Percentiles rank a stretch among this genome's conserved stretches.
phyloP scores from a whole-genome alignment of 2,329 filamentous ascomycete species.

The Trichoderma lentiforme region DNA sequence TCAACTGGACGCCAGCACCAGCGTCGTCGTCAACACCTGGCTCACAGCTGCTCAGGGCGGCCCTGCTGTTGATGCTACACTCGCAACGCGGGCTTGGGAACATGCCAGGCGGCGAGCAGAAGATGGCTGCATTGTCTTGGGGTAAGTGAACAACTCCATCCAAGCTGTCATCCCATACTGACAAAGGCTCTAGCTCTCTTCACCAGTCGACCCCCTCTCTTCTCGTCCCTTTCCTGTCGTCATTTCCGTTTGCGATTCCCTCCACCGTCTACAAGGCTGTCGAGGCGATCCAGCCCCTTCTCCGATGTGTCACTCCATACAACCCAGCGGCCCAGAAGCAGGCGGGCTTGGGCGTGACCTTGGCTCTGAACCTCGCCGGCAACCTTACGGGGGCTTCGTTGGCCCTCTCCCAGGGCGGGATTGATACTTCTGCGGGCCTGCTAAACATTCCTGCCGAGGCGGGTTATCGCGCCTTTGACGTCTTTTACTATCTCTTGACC shows the following conservation, averaged over 20 bases:
- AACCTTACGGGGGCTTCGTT: slow-evolving; percentile 72
- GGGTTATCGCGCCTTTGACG: slow-evolving; percentile 91
- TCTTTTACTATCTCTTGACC: slow-evolving; percentile 94
- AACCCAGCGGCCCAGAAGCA: slow-evolving; percentile 84
- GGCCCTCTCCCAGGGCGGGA: slow-evolving; percentile 79
- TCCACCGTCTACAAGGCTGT: slow-evolving; percentile 73
- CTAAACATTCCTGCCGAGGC: slow-evolving; percentile 73
- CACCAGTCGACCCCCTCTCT: slow-evolving; percentile 86
- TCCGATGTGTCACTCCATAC: slow-evolving; percentile 80
- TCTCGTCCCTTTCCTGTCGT: slow-evolving; percentile 73
- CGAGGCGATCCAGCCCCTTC: slow-evolving; percentile 78
- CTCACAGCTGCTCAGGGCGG: slow-evolving; percentile 72
- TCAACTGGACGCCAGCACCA: slow-evolving; percentile 82
- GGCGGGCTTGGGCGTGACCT: slow-evolving; percentile 73
- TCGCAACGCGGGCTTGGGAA: slow-evolving; percentile 87
- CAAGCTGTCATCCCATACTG: neutral
- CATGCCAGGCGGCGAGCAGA: slow-evolving; percentile 92
- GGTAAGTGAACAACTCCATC: slow-evolving; percentile 53
- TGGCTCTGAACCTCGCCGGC: slow-evolving; percentile 78
- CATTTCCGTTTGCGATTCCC: slow-evolving; percentile 77
- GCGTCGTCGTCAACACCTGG: slow-evolving; percentile 94
- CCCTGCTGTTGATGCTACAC: slow-evolving; percentile 70
- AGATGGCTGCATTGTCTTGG: slow-evolving; percentile 87
- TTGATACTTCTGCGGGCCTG: slow-evolving; percentile 78
- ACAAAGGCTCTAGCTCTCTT: slow-evolving; percentile 61